Conservation (phyloP, 345 rosid species). For the Ceriops decandra region DNA sequence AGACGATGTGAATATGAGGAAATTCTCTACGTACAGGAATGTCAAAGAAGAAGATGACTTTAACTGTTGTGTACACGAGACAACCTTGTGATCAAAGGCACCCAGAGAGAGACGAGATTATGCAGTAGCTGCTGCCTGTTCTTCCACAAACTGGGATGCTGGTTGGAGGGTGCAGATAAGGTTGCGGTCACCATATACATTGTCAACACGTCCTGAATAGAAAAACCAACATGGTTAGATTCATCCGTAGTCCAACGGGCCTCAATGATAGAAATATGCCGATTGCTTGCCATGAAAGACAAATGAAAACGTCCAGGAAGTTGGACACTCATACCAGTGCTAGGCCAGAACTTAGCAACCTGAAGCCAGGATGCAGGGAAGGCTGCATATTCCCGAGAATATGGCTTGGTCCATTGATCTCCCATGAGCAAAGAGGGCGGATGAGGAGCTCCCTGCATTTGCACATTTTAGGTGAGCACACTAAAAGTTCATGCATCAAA, state of each 20-base stretch:
- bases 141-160: conserved; percentile 59
- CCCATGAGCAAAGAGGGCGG: conserved; percentile 99
- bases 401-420: conserved; percentile 90
- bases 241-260: neutral
- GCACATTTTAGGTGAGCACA: conserved; percentile 10
- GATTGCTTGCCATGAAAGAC: neutral
- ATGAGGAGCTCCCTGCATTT: conserved; percentile 93
- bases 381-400: conserved; percentile 89
- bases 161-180: conserved; percentile 85
- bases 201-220: conserved; percentile 82
- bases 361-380: conserved; percentile 99
- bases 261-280: too few relatives aligned
- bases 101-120: conserved; percentile 22
- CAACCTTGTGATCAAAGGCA: conserved; percentile 6
- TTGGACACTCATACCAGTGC: conserved; percentile 45
- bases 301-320: neutral
- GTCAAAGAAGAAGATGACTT: conserved; percentile 4
- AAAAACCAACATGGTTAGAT: neutral
- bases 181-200: conserved; percentile 96
- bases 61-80: conserved; percentile 1
- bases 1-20: conserved; percentile 18
- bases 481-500: neutral
- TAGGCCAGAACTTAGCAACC: conserved; percentile 88
- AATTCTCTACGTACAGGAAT: conserved; percentile 27
- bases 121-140: conserved; percentile 79